Evolutionary conservation across 129 eudicot genomes (phyloP), one percentile per base, ranked within the genome.

Genomic region (Cynara cardunculus): DNA sequence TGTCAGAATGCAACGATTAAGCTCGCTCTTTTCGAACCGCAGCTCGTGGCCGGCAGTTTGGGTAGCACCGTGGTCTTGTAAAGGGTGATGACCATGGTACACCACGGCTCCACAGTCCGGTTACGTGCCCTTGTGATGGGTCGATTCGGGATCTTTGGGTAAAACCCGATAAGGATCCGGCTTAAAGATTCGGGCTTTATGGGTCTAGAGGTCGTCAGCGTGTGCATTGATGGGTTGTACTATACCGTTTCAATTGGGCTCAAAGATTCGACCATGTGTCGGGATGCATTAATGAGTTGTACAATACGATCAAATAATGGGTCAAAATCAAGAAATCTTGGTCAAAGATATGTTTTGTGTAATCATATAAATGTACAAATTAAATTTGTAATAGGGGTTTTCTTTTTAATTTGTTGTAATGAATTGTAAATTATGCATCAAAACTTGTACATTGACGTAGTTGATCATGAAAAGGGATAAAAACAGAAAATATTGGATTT

Each of bases 41-140:
- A 74, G 19, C 80, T 79, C 62, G 72, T 88, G 25, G 89, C 94
- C 70, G 93, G 92, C 75, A 90, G 92, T 79, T 84, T 86, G 21
- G 96, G 92, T 76, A 91, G 92, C 82, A 85, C 76, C 30, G 78
- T 80, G 56, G 69, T 70, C 31, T 86, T 78, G 69, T 81, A 71
- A 79, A 44, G 24, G 28, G 18, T 56, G n/a, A n/a, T n/a, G 11
- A 56, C 39, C 71, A 4, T 18, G 11, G 9, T 44, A 2, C 64
- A 78, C 11, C 8, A 1, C 9, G 77, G 35, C 18, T 72, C 34
- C 2, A 46, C 13, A 31, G n/a, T 28, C 9, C 26, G 34, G 69
- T 68, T 37, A 72, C 25, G 7, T 34, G 61, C 2, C 18, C 19
- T 2, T 35, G 28, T 75, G 78, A 71, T 2, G 2, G 83, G 74